phyloP scores from a whole-genome alignment of 2,329 filamentous ascomycete genomes.

The Cladophialophora chaetospira region DNA sequence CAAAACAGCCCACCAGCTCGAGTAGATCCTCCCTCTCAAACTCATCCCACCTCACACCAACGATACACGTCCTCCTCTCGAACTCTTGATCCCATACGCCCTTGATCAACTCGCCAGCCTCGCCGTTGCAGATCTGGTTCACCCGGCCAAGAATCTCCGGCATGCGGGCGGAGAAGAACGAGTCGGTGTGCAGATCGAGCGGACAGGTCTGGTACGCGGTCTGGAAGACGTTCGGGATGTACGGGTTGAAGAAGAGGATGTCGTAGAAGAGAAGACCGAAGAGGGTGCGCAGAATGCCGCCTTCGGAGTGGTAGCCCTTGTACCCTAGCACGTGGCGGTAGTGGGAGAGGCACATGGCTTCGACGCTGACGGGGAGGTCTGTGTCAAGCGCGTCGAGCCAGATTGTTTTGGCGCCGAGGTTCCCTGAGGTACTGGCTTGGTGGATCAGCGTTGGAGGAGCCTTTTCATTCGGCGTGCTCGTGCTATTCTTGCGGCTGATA shows the following conservation, averaged over 20 bases:
- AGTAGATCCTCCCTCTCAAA: slow-evolving; percentile 77
- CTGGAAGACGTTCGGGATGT: slow-evolving; percentile 95
- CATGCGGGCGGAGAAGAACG: slow-evolving; percentile 82
- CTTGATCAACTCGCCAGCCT: slow-evolving; percentile 66
- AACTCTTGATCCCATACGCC: slow-evolving; percentile 69
- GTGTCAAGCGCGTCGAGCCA: slow-evolving; percentile 80
- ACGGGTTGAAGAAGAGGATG: slow-evolving; percentile 72
- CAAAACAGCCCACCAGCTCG: slow-evolving; percentile 77
- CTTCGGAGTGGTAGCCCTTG: slow-evolving; percentile 94
- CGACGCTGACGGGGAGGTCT: slow-evolving; percentile 77
- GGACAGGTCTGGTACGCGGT: slow-evolving; percentile 94
- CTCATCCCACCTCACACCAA: slow-evolving; percentile 82
- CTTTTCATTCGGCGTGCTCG: slow-evolving; percentile 19
- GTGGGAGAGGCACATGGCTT: slow-evolving; percentile 88
- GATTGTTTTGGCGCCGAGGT: slow-evolving; percentile 65
- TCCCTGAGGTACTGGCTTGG: slow-evolving; percentile 28
- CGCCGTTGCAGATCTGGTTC: slow-evolving; percentile 83
- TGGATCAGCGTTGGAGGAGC: slow-evolving; percentile 8
- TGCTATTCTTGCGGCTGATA: slow-evolving; percentile 28
- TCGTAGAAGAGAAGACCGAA: slow-evolving; percentile 92
- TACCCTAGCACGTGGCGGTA: slow-evolving; percentile 76
- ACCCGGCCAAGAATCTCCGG: slow-evolving; percentile 87
- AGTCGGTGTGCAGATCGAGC: slow-evolving; percentile 87
- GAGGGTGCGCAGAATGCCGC: slow-evolving; percentile 86
- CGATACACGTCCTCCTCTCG: slow-evolving; percentile 76